Evolutionary conservation across 352 stramenopile species (phyloP).

Genomic region (Phytophthora rubi): DNA sequence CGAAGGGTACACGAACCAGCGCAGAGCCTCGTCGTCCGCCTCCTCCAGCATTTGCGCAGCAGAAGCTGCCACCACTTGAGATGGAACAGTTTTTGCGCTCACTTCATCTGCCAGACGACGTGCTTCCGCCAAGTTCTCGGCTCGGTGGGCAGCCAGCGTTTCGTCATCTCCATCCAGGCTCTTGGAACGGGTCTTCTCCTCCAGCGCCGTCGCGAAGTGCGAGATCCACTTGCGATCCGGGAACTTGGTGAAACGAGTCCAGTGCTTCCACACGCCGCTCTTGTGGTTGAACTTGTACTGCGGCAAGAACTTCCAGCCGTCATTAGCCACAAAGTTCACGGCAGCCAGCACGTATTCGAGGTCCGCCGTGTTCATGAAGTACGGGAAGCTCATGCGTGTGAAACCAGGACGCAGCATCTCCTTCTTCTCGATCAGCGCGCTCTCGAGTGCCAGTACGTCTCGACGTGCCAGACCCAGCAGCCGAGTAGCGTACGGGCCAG

Average conservation of each 20-base stretch:
- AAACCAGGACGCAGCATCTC: slow-evolving; percentile 96
- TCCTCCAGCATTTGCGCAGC: slow-evolving; percentile 60
- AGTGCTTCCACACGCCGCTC: slow-evolving; percentile 94
- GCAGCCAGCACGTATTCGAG: slow-evolving; percentile 94
- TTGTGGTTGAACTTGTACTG: slow-evolving; percentile 96
- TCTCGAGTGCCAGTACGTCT: slow-evolving; percentile 78
- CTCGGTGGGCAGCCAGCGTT: slow-evolving; percentile 39
- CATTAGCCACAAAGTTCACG: slow-evolving; percentile 93
- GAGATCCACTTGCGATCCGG: slow-evolving; percentile 64
- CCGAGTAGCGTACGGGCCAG: slow-evolving; percentile 94
- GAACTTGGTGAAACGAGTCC: slow-evolving; percentile 59
- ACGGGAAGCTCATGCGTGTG: slow-evolving; percentile 94
- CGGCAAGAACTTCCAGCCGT: slow-evolving; percentile 95
- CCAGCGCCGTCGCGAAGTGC: slow-evolving; percentile 47
- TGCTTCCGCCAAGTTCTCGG: slow-evolving; percentile 53
- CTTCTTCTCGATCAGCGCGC: slow-evolving; percentile 90
- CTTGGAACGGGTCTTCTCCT: slow-evolving; percentile 31
- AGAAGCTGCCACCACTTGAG: slow-evolving; percentile 43
- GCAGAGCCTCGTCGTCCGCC: slow-evolving; percentile 55
- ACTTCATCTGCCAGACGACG: slow-evolving; percentile 40
- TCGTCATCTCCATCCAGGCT: slow-evolving; percentile 43
- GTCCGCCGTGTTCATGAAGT: slow-evolving; percentile 83
- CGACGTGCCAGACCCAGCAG: slow-evolving; percentile 91
- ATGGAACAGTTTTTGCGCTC: slow-evolving; percentile 26
- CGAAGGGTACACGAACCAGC: slow-evolving; percentile 80